Conservation (phyloP, 305 asterid genomes). For the Fraxinus angustifolia region DNA sequence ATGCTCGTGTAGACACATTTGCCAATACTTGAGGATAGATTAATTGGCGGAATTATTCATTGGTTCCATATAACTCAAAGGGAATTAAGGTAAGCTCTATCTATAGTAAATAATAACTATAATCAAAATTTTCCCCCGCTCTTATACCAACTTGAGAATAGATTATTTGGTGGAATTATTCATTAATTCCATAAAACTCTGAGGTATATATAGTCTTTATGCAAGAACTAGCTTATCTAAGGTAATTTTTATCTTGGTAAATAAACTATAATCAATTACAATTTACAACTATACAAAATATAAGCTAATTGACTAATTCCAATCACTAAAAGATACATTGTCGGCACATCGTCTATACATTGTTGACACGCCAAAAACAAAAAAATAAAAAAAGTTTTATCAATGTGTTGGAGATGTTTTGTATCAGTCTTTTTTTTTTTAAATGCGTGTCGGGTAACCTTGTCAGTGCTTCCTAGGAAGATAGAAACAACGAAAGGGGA, state of each 20-base stretch:
- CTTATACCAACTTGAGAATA: background rate
- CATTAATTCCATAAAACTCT: background rate
- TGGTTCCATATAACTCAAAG: background rate
- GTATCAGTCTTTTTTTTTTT: background rate
- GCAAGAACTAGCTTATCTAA: background rate
- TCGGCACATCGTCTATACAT: background rate
- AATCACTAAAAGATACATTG: background rate
- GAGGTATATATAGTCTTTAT: background rate
- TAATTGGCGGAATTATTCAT: background rate
- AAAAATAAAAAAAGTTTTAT: too few relatives aligned
- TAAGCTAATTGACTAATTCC: too few relatives aligned
- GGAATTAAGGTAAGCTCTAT: background rate
- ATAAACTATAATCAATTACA: background rate
- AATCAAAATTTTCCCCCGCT: background rate
- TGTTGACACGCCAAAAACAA: background rate
- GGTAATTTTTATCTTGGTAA: background rate
- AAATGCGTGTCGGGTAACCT: background rate
- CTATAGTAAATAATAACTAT: background rate
- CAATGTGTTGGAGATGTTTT: background rate
- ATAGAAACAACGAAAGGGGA: background rate
- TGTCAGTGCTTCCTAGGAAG: background rate
- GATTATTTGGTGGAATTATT: background rate
- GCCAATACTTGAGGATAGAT: background rate
- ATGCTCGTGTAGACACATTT: background rate
- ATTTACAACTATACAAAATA: background rate